Conservation (phyloP, 2,329 filamentous ascomycete species). For the Mollisia scopiformis region DNA sequence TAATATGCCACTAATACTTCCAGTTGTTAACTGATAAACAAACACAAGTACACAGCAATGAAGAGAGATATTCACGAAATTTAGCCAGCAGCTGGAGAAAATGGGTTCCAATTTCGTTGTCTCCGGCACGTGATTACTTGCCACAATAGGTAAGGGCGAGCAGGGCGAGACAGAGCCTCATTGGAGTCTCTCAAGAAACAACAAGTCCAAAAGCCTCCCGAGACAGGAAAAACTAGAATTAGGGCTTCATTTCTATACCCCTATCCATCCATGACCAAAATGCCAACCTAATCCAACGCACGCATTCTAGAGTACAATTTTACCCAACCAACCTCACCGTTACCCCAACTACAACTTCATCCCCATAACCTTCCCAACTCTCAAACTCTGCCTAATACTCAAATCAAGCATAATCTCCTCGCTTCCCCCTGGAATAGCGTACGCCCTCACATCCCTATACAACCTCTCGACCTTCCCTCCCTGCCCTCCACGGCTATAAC, state of each 20-base stretch:
- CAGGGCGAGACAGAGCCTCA: not conserved
- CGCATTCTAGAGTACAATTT: not conserved
- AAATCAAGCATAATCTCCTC: constrained; percentile 99
- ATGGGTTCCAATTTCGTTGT: too few species aligned
- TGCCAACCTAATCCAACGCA: not conserved
- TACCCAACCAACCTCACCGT: not conserved
- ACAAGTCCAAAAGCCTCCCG: not conserved
- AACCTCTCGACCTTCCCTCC: constrained; percentile 93
- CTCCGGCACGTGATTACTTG: too few species aligned
- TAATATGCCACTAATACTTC: too few species aligned
- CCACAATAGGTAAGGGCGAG: too few species aligned
- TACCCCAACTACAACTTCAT: constrained; percentile 80
- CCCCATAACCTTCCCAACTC: constrained; percentile 86
- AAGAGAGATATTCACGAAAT: too few species aligned
- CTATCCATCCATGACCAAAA: not conserved
- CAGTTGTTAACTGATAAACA: too few species aligned
- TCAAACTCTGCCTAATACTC: constrained; percentile 87
- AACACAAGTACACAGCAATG: too few species aligned
- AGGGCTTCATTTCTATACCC: not conserved
- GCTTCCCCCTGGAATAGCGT: constrained; percentile 92
- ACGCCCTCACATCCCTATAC: constrained; percentile 93
- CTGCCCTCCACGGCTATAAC: constrained; percentile 91
- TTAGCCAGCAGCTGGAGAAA: too few species aligned
- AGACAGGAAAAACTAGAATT: not conserved
- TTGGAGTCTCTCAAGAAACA: not conserved